Base-by-base conservation (phyloP, 1,139 yeast species). In the Tardiomyces blankii region DNA sequence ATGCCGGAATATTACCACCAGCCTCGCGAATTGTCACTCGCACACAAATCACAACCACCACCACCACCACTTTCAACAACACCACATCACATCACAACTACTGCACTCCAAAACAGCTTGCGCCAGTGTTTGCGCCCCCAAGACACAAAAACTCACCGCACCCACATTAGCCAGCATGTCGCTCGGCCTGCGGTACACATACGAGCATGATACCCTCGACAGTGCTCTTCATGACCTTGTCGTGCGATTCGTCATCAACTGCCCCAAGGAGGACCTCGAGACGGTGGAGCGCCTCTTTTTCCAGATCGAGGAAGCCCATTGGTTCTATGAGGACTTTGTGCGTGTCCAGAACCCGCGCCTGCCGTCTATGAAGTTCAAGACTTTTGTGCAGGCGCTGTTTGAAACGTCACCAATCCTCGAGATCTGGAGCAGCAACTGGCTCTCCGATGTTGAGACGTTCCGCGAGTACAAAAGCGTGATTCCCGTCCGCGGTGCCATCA, bases 221-320 rank as follows among this genome's bases (percentile, higher is more conserved):
- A 77, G 82, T 53, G 87, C 82, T 11, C 71, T 91, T 46, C 96
- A 88, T 61, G 98, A 91, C 60, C 70, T 91, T 40, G 72, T 88
- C 39, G 97, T 87, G 43, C 72, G 98, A 51, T 93, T 93, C 60
- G 80, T 93, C 46, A 78, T 89, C 50, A 93, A 91, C 68, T 84
- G 91, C 45, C 97, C 98, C 6, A 78, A 78, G 13, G 97, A 89
- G 60, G 98, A 91, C 63, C 68, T 89, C 46, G 79, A 91, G 30
- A 77, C 91, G 18, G 78, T 85, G 42, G 96, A 88, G 56, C 73
- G 98, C 59, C 83, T 89, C 35, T 78, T 88, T 59, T 93, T 93
- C 68, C 96, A 89, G 61, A 81, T 93, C 40, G 99, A 93, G 70
- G 98, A 93, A 64, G 98, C 98, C 1, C 96, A 88, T 59, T 93